A percentile compares a stretch with the other conserved stretches of the same genome.
Evolutionary conservation across 345 rosid species (phyloP).

Genomic region (Citrus unshiu): DNA sequence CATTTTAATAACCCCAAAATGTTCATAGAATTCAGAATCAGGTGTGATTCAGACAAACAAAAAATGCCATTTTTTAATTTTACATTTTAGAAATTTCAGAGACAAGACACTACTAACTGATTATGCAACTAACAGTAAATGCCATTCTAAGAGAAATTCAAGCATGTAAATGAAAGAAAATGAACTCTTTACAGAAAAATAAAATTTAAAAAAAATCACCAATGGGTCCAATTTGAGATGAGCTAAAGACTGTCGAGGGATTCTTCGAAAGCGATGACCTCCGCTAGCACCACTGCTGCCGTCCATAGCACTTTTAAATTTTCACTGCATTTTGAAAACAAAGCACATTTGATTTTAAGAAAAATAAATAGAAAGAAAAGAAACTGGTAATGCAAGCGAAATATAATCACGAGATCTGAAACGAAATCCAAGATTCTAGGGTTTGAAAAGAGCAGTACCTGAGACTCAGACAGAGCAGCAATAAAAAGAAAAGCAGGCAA

Average conservation of each 20-base stretch:
- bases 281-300: conserved; percentile 17
- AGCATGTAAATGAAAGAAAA: background rate
- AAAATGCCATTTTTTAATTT: background rate
- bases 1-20: background rate
- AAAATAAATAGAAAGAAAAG: background rate
- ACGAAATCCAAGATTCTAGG: background rate
- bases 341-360: background rate
- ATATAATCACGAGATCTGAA: background rate
- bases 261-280: conserved; percentile 53
- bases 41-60: background rate
- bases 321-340: background rate
- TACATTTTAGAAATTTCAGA: background rate
- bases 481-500: background rate
- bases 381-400: background rate
- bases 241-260: conserved; percentile 46
- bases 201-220: conserved; percentile 21
- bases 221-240: conserved; percentile 56
- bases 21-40: background rate
- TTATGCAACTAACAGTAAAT: background rate
- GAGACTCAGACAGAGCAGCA: background rate
- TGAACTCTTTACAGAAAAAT: background rate
- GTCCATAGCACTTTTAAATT: conserved; percentile 24
- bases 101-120: background rate
- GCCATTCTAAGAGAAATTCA: background rate
- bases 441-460: background rate